Base-by-base conservation (phyloP, 176 grass and related monocot genomes). In the Carex myosuroides region DNA sequence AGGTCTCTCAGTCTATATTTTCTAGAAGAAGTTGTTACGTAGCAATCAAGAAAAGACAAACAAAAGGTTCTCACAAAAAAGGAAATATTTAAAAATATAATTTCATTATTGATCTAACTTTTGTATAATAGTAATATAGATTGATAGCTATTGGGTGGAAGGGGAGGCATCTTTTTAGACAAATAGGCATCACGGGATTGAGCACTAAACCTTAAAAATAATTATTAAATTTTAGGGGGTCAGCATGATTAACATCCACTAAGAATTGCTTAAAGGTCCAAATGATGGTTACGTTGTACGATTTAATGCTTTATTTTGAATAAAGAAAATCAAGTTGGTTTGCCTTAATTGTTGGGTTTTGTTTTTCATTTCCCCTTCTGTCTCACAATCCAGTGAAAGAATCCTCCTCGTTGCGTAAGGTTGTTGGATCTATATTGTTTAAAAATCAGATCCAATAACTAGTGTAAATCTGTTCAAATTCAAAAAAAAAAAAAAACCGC, bases 271-370 rank as follows among this genome's bases (percentile, higher is more conserved):
- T 88, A 85, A 88, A 86, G 84, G 26, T 75, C 33, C 53, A 81
- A 88, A 90, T 64, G 80, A 88, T 88, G 64, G 60, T 85, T 72
- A 87, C 64, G 6, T 90, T 7, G 86, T 90, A 92, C 86, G 86
- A 86, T 86, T 83, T 70, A 74, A 90, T 88, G 79, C 86, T 88
- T 79, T 83, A 69, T 41, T 74, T 44, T 85, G 30, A 59, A 72
- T 72, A 53, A 84, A 72, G 18, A 85, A 76, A 59, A 18, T 74
- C 66, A 74, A 85, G 24, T 74, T 60, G 64, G 35, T 52, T 65
- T 83, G 80, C 62, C 54, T 68, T 69, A 53, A 33, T 83, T 30
- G 42, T 53, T 65, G 81, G 81, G 81, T 83, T 65, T 48, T 83
- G 20, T 83, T 16, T 82, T 53, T 83, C 26, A 46, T 69, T 69